Evolutionary conservation across 805 yeast species (phyloP).

Genomic region (Yarrowia hollandica): DNA sequence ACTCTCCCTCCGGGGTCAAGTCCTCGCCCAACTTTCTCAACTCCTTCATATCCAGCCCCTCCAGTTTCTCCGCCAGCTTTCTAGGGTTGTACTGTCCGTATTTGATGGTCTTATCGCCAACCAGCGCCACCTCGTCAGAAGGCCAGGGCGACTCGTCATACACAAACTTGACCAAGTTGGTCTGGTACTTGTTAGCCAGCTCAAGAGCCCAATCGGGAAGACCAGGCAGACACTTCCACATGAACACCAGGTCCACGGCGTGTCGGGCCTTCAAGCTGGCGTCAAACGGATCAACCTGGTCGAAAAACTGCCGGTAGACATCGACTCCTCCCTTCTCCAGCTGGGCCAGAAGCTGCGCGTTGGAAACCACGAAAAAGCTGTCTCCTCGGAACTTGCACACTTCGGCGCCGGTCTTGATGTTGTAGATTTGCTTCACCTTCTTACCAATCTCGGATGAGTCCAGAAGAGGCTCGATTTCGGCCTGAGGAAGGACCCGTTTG

Average conservation of each 20-base stretch:
- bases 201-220: slow-evolving; percentile 31
- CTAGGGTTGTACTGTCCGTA: slow-evolving; percentile 12
- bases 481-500: neutral
- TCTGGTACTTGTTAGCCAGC: slow-evolving; percentile 36
- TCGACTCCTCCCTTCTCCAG: slow-evolving; percentile 21
- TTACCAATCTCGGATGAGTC: neutral
- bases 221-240: slow-evolving; percentile 37
- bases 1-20: slow-evolving; percentile 4
- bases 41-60: neutral
- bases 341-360: neutral
- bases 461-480: neutral
- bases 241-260: slow-evolving; percentile 42
- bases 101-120: slow-evolving; percentile 1
- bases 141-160: slow-evolving; percentile 39
- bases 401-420: neutral
- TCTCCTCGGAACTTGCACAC: slow-evolving; percentile 28
- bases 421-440: slow-evolving; percentile 8
- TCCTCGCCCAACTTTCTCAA: slow-evolving; percentile 3
- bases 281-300: slow-evolving; percentile 39
- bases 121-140: slow-evolving; percentile 22
- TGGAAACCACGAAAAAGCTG: neutral
- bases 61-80: slow-evolving; percentile 12
- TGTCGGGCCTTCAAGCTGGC: slow-evolving; percentile 39
- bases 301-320: slow-evolving; percentile 40
- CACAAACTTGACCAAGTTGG: slow-evolving; percentile 36